A percentile compares a stretch with the other conserved stretches of the same genome.
These are phyloP conservation scores for Globisporangium radiosum DNA, from an alignment of 352 stramenopile genomes.

Conservation along the genomic window DNA sequence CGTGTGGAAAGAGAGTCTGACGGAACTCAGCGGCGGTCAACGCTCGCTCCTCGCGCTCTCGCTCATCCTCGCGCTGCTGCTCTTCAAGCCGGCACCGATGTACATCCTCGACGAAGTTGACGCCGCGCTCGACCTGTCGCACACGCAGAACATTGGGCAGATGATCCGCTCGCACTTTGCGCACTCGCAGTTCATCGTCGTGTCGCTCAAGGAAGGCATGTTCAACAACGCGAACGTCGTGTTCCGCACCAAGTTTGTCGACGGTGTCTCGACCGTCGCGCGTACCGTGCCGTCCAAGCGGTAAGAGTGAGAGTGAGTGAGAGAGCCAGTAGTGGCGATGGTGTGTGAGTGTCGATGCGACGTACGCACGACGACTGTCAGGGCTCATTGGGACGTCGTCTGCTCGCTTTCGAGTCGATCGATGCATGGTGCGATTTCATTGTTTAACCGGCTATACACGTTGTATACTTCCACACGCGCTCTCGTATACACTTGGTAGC, in stretches of 20 bases:
- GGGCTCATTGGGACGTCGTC: too few relatives aligned
- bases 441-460: too few relatives aligned
- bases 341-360: too few relatives aligned
- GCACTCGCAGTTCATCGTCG: constrained; percentile 99
- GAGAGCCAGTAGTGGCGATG: too few relatives aligned
- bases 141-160: constrained; percentile 99
- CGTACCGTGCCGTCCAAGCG: constrained; percentile 80
- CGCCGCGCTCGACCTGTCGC: constrained; percentile 97
- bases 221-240: constrained; percentile 99
- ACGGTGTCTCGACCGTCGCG: constrained; percentile 98
- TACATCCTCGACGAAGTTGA: constrained; percentile 99
- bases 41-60: constrained; percentile 98
- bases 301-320: constrained; percentile 12
- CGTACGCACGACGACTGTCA: too few relatives aligned
- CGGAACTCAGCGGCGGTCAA: constrained; percentile 98
- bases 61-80: constrained; percentile 96
- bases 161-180: constrained; percentile 99
- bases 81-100: constrained; percentile 99
- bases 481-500: not conserved
- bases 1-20: constrained; percentile 99
- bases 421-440: too few relatives aligned
- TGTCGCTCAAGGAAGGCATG: constrained; percentile 99
- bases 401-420: too few relatives aligned
- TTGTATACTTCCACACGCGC: not conserved
- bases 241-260: constrained; percentile 99